Base-by-base conservation (phyloP, 306 rosid species). In the Betula pendula region DNA sequence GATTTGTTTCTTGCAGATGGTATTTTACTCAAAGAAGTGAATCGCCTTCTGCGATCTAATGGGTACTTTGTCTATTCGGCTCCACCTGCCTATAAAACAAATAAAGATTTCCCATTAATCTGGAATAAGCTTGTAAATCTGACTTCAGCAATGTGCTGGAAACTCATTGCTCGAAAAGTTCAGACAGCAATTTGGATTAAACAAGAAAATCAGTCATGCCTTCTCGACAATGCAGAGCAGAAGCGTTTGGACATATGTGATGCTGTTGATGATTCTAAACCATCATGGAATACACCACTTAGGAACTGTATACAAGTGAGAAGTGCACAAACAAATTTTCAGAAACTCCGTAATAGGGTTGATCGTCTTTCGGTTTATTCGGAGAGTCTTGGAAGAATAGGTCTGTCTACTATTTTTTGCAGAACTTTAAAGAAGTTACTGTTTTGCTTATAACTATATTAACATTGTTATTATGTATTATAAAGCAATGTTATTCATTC, bases 121-220 rank as follows among this genome's bases (percentile, higher is more conserved):
- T 95, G 99, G 99, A 88, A 95, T 74, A 90, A 87, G 60, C 70
- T 95, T 85, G 79, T 86, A 79, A 95, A 88, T 81, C 79, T 95
- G 75, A 90, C 97, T 59, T 85, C 97, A 6, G 90, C 97, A 71
- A 90, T 95, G 97, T 92, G 97, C 85, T 95, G 97, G 99, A 92
- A 88, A 88, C 97, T 95, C 75, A 83, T 95, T 79, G 89, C 93
- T 84, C 84, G 84, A 35, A 80, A 83, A 89, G 89, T 92, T 84
- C 99, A 95, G 87, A 92, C 99, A 7, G 97, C 97, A 71, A 89
- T 95, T 82, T 95, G 99, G 99, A 84, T 88, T 80, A 95, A 95
- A 89, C 87, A 84, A 76, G 81, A 88, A 62, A 81, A 84, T 71
- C 84, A 49, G 79, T 58, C 92, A 33, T 95, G 97, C 85, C 87